phyloP scores from a whole-genome alignment of 805 yeast genomes.

The Priceomyces castillae region DNA sequence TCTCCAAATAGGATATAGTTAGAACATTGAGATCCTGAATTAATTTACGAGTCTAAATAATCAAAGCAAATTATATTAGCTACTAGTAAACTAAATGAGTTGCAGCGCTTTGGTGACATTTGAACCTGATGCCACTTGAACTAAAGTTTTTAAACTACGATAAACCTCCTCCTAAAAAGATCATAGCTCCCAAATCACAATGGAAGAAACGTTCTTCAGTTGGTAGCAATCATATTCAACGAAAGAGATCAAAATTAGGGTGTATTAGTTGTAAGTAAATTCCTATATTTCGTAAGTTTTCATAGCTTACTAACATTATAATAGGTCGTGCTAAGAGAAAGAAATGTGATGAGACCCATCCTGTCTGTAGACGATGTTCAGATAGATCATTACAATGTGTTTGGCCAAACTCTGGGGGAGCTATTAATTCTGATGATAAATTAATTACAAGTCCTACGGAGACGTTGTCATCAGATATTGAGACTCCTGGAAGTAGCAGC shows the following conservation, averaged over 20 bases:
- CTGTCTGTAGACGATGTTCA: slow-evolving; percentile 1
- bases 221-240: background rate
- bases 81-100: too few species aligned
- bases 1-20: too few species aligned
- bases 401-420: background rate
- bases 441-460: too few species aligned
- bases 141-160: background rate
- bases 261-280: slow-evolving; percentile 1
- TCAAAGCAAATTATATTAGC: too few species aligned
- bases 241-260: background rate
- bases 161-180: background rate
- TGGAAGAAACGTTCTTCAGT: background rate
- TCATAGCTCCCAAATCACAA: background rate
- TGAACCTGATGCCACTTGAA: background rate
- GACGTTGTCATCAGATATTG: too few species aligned
- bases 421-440: too few species aligned
- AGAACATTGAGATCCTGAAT: too few species aligned
- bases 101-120: too few species aligned
- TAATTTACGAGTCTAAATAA: too few species aligned
- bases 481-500: too few species aligned
- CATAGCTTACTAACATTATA: background rate
- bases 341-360: slow-evolving; percentile 3
- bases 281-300: background rate
- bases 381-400: background rate
- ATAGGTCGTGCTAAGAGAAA: background rate